Evolutionary conservation across 768 basidiomycete species (phyloP).

Genomic region (Rhodotorula kratochvilovae): DNA sequence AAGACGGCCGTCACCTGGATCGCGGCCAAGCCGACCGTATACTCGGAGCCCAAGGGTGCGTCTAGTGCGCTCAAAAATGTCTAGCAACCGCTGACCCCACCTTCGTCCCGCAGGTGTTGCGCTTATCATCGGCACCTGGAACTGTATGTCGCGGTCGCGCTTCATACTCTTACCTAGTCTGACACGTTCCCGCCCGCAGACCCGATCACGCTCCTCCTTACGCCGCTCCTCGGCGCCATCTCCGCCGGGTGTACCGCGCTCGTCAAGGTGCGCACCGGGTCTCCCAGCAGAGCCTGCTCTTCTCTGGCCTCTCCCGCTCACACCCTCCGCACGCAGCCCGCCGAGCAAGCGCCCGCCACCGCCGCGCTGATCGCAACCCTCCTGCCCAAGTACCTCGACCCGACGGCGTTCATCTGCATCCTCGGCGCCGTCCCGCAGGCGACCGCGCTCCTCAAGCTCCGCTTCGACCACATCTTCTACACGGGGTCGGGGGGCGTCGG

Average conservation of each 20-base stretch:
- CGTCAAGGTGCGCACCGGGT: slow-evolving; percentile 58
- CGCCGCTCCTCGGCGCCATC: slow-evolving; percentile 66
- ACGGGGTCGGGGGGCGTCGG: slow-evolving; percentile 63
- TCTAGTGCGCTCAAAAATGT: not conserved
- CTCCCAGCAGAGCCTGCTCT: too few relatives aligned
- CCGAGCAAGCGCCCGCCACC: slow-evolving; percentile 61
- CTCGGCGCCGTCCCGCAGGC: slow-evolving; percentile 11
- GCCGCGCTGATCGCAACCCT: slow-evolving; percentile 63
- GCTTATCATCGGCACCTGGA: slow-evolving; percentile 45
- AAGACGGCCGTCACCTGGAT: slow-evolving; percentile 58
- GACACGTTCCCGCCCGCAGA: slow-evolving; percentile 51
- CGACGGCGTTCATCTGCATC: slow-evolving; percentile 37
- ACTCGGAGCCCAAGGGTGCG: slow-evolving; percentile 64
- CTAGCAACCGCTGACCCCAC: not conserved
- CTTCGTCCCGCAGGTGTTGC: slow-evolving; percentile 12
- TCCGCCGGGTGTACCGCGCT: slow-evolving; percentile 70
- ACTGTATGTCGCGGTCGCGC: slow-evolving; percentile 27
- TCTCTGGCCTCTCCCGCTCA: too few relatives aligned
- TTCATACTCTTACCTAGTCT: too few relatives aligned
- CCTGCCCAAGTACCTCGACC: slow-evolving; percentile 70
- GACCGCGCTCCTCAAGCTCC: slow-evolving; percentile 18
- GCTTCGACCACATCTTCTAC: slow-evolving; percentile 55
- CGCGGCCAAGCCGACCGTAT: slow-evolving; percentile 61
- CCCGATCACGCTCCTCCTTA: slow-evolving; percentile 60
- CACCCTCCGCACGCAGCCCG: slow-evolving; percentile 58